These are phyloP conservation scores for Quercus dentata DNA, from an alignment of 306 rosid genomes.

Conservation along the genomic window DNA sequence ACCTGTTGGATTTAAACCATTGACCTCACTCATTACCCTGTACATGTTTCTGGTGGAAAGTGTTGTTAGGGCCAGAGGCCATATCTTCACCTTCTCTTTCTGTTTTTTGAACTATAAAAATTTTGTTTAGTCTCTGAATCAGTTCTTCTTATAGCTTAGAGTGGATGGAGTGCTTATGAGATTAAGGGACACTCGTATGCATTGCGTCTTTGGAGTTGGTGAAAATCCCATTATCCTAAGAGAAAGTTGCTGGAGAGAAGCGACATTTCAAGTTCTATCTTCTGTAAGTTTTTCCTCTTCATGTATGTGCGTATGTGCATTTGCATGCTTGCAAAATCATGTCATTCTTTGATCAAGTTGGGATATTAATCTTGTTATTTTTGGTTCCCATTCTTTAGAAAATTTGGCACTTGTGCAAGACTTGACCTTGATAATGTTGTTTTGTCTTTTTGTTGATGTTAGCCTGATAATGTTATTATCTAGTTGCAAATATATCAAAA, in stretches of 20 bases:
- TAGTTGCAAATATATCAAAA: background rate
- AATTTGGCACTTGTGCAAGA: background rate
- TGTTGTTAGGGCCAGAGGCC: background rate
- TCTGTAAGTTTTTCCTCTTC: constrained; percentile 51
- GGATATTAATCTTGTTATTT: background rate
- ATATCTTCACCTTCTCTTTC: background rate
- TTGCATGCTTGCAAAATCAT: constrained; percentile 2
- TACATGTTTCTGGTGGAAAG: background rate
- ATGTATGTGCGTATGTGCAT: background rate
- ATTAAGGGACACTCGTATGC: constrained; percentile 92
- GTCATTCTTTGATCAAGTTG: constrained; percentile 5
- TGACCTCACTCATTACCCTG: no score
- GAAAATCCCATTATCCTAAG: constrained; percentile 62
- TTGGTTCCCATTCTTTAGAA: background rate
- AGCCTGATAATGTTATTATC: background rate
- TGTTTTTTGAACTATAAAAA: background rate
- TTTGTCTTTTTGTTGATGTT: background rate
- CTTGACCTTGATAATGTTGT: background rate
- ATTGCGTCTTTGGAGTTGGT: constrained; percentile 62
- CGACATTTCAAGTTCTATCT: constrained; percentile 73
- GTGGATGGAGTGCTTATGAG: constrained; percentile 97
- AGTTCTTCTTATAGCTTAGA: constrained; percentile 67
- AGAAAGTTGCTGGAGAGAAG: constrained; percentile 97
- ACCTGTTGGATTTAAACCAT: background rate
- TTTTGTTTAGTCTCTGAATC: constrained; percentile 15